A percentile compares a stretch with the other conserved stretches of the same genome.
These are phyloP conservation scores for Colletotrichum cordylinicola DNA, from an alignment of 2,329 filamentous ascomycete species.

Conservation along the genomic window DNA sequence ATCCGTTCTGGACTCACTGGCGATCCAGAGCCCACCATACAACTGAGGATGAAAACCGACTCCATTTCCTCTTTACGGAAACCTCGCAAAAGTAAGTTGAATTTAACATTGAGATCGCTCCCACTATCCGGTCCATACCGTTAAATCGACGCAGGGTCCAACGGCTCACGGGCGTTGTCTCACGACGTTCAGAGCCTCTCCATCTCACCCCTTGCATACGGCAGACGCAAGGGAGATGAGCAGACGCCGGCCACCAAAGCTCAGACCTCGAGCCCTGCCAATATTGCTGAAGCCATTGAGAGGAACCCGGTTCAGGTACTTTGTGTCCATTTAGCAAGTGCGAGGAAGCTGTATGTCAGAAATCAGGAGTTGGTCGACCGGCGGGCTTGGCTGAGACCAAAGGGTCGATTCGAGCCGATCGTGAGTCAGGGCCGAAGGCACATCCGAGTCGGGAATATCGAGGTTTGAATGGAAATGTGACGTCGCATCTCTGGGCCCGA, in stretches of 20 bases:
- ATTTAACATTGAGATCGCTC: background rate
- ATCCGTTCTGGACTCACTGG: background rate
- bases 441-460: background rate
- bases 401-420: background rate
- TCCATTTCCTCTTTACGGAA: background rate
- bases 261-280: background rate
- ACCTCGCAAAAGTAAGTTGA: background rate
- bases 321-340: background rate
- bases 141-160: background rate
- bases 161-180: background rate
- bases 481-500: background rate
- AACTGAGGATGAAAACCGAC: accelerated
- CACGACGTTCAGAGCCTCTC: background rate
- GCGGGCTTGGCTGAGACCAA: background rate
- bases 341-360: background rate
- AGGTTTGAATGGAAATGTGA: background rate
- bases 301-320: accelerated
- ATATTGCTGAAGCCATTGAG: background rate
- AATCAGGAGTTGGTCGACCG: background rate
- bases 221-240: background rate
- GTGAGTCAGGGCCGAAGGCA: background rate
- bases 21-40: accelerated
- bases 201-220: background rate
- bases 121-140: background rate
- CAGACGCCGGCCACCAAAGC: background rate